Base-by-base conservation (phyloP, 176 grass and related monocot genomes). In the Aegilops speltoides region DNA sequence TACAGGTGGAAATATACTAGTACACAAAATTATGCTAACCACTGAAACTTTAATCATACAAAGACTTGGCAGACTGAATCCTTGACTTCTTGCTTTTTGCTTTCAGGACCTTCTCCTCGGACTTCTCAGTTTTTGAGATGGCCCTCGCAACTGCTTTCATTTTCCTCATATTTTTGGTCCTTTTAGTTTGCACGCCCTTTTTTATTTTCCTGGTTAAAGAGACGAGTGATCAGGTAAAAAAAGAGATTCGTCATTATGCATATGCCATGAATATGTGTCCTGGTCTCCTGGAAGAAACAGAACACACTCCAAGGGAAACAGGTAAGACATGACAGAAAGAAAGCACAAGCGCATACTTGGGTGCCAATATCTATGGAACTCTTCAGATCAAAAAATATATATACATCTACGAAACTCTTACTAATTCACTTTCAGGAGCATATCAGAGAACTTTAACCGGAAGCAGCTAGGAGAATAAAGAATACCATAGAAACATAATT, bases 131-230 rank as follows among this genome's bases (percentile, higher is more conserved):
- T 52, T 50, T 95, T 2, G 86, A 85, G 43, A 95, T 89, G 22
- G 93, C 91, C 84, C 50, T 88, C 7, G 90, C 88, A 84, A 92
- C 33, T 28, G 83, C 86, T 88, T 95, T 98, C 74, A 89, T 89
- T 91, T 95, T 92, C 64, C 91, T 90, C 12, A 78, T 13, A 77
- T 94, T 95, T 50, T 95, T 90, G 3, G 89, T 76, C 73, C 86
- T 92, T 90, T 80, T 98, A 48, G 86, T 40, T 83, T 82, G 91
- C 10, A 77, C 52, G 12, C 70, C 83, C 73, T 95, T 98, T 59
- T 92, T 98, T 65, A 95, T 95, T 92, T 98, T 98, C 84, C 96
- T 98, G 83, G 32, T 88, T 60, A 78, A 89, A 79, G 11, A 26
- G 64, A 84, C 9, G n/a, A 22, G 2, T 19, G 26, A n/a, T 68